These are phyloP conservation scores for Cyberlindnera lachancei DNA, from an alignment of 805 yeast genomes.

Conservation along the genomic window DNA sequence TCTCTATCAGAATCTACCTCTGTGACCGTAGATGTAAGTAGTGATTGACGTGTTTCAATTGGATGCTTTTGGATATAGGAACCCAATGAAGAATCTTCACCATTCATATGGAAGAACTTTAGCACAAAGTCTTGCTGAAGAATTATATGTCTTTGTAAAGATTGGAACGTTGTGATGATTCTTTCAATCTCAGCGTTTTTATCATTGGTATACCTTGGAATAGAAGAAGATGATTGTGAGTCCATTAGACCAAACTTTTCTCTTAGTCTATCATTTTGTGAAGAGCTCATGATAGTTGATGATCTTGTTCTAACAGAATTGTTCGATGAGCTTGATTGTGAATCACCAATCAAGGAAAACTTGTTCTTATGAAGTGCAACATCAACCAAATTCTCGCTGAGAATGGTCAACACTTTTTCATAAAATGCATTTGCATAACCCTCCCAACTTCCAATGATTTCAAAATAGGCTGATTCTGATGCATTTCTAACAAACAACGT, in stretches of 20 bases:
- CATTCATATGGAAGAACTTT: conserved; percentile 34
- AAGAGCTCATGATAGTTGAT: background rate
- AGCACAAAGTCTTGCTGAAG: conserved; percentile 34
- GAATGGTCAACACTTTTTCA: conserved; percentile 24
- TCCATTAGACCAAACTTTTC: conserved; percentile 16
- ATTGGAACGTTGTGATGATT: conserved; percentile 21
- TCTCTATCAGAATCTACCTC: conserved; percentile 38
- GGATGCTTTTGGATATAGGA: conserved; percentile 27
- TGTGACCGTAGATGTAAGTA: conserved; percentile 26
- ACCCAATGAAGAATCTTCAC: conserved; percentile 24
- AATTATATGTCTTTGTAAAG: conserved; percentile 29
- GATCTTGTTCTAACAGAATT: conserved; percentile 1
- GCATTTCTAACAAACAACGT: conserved; percentile 53
- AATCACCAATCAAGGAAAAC: conserved; percentile 11
- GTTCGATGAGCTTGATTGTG: background rate
- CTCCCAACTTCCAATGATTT: conserved; percentile 36
- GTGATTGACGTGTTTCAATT: conserved; percentile 23
- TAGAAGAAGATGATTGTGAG: conserved; percentile 6
- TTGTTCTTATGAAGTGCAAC: conserved; percentile 8
- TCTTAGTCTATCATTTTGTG: conserved; percentile 13
- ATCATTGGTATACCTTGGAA: conserved; percentile 1
- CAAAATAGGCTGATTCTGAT: conserved; percentile 38
- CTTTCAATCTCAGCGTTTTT: conserved; percentile 5
- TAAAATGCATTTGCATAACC: conserved; percentile 27
- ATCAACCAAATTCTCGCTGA: conserved; percentile 23